Base-by-base conservation (phyloP, 371 early-diverging fungal species). In the Chytridium lagenaria region DNA sequence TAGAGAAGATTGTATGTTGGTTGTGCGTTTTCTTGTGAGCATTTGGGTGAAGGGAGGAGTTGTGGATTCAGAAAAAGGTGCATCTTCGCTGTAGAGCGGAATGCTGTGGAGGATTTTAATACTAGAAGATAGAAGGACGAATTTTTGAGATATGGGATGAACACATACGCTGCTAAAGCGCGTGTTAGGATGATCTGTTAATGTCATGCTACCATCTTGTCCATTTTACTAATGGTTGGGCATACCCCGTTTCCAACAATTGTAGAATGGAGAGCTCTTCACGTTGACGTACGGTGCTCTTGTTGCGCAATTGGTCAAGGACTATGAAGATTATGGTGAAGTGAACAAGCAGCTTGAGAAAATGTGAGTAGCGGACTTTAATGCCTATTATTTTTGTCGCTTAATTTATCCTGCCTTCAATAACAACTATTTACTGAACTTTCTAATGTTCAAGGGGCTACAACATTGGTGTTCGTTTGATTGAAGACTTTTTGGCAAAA, bases 331-430 rank as follows among this genome's bases (percentile, higher is more conserved):
- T 83, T 95, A 94, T 68, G 73, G 77, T 50, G 92, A 94, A 72
- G 98, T 98, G 40, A 98, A 98, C 84, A 91, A 91, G 78, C 96
- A 97, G 78, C 90, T 98, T 55, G 98, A 98, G 40, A 95, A 96
- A 81, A 97, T 98, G 95, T 94, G 89, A 67, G 82, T 52, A 19
- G 22, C 52, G 7, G 19, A 22, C 12, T 1, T 51, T 31, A 30
- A 30, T 50, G 1, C 44, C 55, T 40, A 22, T 19, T 39, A 30
- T 55, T 70, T 39, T 68, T n/a, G 22, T 3, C 49, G 19, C 23
- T 23, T 69, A 36, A 30, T 51, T 38, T 37, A n/a, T 65, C 26
- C n/a, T 67, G 40, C 33, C 61, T 37, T 0, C 36, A 44, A 7
- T 44, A 19, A 7, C 19, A 44, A 12, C 12, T 7, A 12, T 7